Base-by-base conservation (phyloP, 371 early-diverging fungal genomes). In the Mortierella sp. region DNA sequence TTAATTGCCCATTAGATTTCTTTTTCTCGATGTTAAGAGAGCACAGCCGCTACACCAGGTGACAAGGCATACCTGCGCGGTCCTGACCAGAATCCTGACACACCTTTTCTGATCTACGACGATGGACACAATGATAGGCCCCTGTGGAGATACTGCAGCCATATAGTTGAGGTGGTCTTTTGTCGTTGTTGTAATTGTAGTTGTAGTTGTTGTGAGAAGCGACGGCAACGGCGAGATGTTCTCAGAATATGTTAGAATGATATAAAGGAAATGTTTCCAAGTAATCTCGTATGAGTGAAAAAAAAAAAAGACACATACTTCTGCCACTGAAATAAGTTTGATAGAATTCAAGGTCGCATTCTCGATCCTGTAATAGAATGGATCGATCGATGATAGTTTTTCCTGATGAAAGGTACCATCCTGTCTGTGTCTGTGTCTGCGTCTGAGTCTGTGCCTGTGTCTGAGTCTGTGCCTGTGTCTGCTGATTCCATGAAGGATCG, bases 311-410 rank as follows among this genome's bases (percentile, higher is more conserved):
- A 16, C 9, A 24, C 63, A 53, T 69, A 73, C 78, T 57, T 53
- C 63, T 65, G n/a, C 66, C 59, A 50, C 64, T 62, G 67, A 73
- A 72, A 65, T 77, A 53, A 1, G 61, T 57, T 52, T 67, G 67
- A 52, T 70, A 74, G 41, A 64, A 79, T 36, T 53, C 68, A 2
- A 79, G 65, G 71, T 79, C 74, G 69, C 70, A 67, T 40, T 79
- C 80, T 22, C 74, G 63, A 53, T 79, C 80, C 55, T 79, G 80
- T 15, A 79, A 63, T 41, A 74, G 69, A n/a, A 60, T 21, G 2
- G 55, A 67, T 38, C 50, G 71, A 53, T 66, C 63, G 10, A 65
- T 43, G 10, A 65, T 43, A 3, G 47, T 43, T 19, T 45, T 67
- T 21, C 33, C 52, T 9, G 58, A 10, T 15, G 65, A 48, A 9